phyloP scores from a whole-genome alignment of 2,329 filamentous ascomycete genomes.

The Botrytis sinoallii region DNA sequence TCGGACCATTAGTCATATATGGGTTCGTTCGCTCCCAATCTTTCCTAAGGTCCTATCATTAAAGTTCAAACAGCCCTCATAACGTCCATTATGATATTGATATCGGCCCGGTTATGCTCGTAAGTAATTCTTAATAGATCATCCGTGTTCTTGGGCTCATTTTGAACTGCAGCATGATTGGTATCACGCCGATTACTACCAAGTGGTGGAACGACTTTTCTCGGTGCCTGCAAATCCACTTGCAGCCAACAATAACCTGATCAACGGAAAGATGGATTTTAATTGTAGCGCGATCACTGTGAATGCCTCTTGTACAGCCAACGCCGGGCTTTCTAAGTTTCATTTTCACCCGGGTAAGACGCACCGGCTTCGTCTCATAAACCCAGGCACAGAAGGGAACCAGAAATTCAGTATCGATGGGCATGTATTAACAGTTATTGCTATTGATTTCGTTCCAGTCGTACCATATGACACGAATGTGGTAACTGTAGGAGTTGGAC shows the following conservation, averaged over 20 bases:
- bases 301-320: constrained; percentile 33
- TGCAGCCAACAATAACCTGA: constrained; percentile 37
- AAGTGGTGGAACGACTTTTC: constrained; percentile 47
- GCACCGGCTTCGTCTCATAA: constrained; percentile 66
- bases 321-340: constrained; percentile 27
- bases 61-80: background rate
- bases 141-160: background rate
- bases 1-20: constrained; percentile 59
- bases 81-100: background rate
- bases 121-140: background rate
- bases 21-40: constrained; percentile 52
- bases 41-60: background rate
- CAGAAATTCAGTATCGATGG: constrained; percentile 70
- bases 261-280: constrained; percentile 38
- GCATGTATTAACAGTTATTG: constrained; percentile 61
- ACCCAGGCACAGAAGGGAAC: constrained; percentile 67
- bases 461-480: constrained; percentile 56
- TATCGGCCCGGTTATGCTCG: background rate
- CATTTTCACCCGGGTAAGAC: constrained; percentile 50
- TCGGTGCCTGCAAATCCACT: constrained; percentile 44
- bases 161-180: background rate
- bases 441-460: constrained; percentile 65
- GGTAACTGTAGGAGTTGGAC: constrained; percentile 38
- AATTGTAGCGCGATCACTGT: constrained; percentile 29
- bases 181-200: background rate